phyloP scores from a whole-genome alignment of 225 moss, liverwort and hornwort genomes.

The Sphagnum contortum region DNA sequence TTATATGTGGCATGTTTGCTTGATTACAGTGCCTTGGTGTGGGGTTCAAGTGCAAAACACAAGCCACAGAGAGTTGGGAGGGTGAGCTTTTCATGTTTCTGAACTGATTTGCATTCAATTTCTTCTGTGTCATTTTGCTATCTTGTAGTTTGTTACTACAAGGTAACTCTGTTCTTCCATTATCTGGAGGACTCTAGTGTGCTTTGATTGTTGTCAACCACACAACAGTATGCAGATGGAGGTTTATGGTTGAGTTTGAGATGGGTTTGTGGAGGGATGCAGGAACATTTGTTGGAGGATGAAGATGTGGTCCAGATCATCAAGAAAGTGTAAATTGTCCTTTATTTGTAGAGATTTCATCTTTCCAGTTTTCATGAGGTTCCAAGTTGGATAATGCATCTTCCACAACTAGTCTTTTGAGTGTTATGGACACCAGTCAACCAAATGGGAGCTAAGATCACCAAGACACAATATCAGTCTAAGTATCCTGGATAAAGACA shows the following conservation, averaged over 20 bases:
- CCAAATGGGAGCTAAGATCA: too few relatives aligned
- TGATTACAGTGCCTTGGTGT: constrained; percentile 67
- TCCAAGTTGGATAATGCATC: too few relatives aligned
- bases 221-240: not conserved
- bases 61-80: constrained; percentile 90
- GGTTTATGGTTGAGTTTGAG: not conserved
- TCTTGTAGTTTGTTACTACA: too few relatives aligned
- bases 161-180: too few relatives aligned
- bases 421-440: too few relatives aligned
- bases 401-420: too few relatives aligned
- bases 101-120: not conserved
- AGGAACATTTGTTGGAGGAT: constrained; percentile 75
- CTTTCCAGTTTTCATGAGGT: too few relatives aligned
- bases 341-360: too few relatives aligned
- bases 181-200: too few relatives aligned
- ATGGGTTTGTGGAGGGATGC: not conserved
- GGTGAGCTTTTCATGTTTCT: constrained; percentile 16
- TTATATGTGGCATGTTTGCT: constrained; percentile 2
- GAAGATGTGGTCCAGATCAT: constrained; percentile 97
- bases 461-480: too few relatives aligned
- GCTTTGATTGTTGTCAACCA: not conserved
- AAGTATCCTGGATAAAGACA: too few relatives aligned
- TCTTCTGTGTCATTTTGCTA: not conserved
- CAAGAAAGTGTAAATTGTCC: constrained; percentile 65
- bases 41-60: constrained; percentile 98